phyloP scores from a whole-genome alignment of 176 grass and related monocot species.

The Bothriochloa decipiens region DNA sequence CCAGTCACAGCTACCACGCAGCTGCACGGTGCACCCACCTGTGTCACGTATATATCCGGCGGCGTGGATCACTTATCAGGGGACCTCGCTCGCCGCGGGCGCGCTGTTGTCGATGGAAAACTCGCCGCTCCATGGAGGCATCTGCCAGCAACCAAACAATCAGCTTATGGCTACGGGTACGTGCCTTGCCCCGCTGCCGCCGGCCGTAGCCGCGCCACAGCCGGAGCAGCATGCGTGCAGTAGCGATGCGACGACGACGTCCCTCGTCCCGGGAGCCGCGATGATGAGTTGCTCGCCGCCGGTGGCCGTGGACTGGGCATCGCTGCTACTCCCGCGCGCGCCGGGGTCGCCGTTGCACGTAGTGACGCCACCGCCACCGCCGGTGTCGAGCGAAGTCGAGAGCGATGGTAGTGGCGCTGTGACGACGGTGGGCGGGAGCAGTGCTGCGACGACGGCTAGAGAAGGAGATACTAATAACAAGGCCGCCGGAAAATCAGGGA shows the following conservation, averaged over 20 bases:
- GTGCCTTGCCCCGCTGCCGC: constrained; percentile 1
- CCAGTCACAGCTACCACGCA: constrained; percentile 49
- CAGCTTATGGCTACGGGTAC: not conserved
- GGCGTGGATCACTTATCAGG: not conserved
- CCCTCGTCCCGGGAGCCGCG: not conserved
- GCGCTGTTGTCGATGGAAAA: constrained; percentile 9
- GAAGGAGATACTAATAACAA: not conserved
- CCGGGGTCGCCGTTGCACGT: not conserved
- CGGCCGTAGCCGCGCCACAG: not conserved
- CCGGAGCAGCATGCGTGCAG: not conserved
- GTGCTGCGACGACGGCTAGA: not conserved
- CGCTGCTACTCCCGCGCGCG: constrained; percentile 31
- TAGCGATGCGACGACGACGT: not conserved
- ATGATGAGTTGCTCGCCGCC: constrained; percentile 19
- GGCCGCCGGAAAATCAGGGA: constrained; percentile 32
- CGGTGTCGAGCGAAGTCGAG: not conserved
- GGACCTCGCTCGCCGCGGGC: not conserved
- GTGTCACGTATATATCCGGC: constrained; percentile 35
- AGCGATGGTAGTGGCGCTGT: not conserved
- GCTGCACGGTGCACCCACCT: not conserved
- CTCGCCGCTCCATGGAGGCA: not conserved
- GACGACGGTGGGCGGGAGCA: not conserved
- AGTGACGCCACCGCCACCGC: constrained; percentile 10
- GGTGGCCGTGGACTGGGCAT: constrained; percentile 43
- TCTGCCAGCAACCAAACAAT: not conserved